Conservation (phyloP, 2,329 filamentous ascomycete genomes). For the Hymenoscyphus salicellus region DNA sequence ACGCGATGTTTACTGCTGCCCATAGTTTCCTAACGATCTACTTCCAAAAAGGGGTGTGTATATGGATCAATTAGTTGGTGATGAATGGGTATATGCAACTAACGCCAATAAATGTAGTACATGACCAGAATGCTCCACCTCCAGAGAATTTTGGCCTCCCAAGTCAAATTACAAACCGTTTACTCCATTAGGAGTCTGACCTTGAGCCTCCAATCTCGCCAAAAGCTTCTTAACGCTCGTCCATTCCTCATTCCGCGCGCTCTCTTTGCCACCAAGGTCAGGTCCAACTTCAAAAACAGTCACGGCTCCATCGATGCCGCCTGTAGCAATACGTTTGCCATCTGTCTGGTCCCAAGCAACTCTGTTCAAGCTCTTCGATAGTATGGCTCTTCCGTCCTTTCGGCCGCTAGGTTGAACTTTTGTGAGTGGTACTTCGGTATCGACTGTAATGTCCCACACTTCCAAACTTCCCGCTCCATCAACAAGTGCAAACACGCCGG, state of each 20-base stretch:
- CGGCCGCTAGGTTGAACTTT: slow-evolving; percentile 69
- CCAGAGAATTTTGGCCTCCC: not conserved
- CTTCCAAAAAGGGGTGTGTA: not conserved
- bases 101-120: slow-evolving; percentile 15
- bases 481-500: slow-evolving; percentile 89
- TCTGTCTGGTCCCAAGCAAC: slow-evolving; percentile 90
- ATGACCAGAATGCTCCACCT: slow-evolving; percentile 11
- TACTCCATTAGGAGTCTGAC: slow-evolving; percentile 21
- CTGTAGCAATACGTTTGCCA: slow-evolving; percentile 81
- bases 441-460: slow-evolving; percentile 89
- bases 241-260: slow-evolving; percentile 85
- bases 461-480: slow-evolving; percentile 91
- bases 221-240: slow-evolving; percentile 87
- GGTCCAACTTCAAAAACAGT: slow-evolving; percentile 89
- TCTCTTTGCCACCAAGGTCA: slow-evolving; percentile 80
- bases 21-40: not conserved
- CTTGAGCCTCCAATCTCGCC: slow-evolving; percentile 61
- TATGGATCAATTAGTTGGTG: slow-evolving; percentile 15
- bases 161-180: slow-evolving; percentile 22
- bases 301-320: slow-evolving; percentile 85
- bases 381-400: slow-evolving; percentile 63
- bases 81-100: slow-evolving; percentile 20
- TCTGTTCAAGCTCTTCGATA: slow-evolving; percentile 88
- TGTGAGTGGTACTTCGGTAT: slow-evolving; percentile 87
- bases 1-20: too few species aligned